Conservation (phyloP, 306 rosid genomes). For the Carpinus fangiana region DNA sequence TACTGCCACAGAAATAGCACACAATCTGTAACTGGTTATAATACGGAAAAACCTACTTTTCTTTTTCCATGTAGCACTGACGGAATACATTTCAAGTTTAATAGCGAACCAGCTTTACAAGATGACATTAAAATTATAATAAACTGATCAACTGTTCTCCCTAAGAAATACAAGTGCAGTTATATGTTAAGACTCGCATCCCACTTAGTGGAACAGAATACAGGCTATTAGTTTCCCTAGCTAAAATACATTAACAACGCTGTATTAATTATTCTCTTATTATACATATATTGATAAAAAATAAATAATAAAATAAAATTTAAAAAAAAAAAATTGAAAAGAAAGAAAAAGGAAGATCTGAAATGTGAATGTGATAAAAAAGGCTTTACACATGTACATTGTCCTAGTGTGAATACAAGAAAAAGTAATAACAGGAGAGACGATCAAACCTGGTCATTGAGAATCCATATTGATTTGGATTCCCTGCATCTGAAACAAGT, state of each 20-base stretch:
- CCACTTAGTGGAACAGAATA: neutral
- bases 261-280: neutral
- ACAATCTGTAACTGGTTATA: conserved; percentile 27
- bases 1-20: conserved; percentile 39
- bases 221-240: conserved; percentile 1
- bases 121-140: conserved; percentile 7
- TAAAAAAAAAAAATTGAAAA: too few relatives aligned
- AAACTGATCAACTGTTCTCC: conserved; percentile 12
- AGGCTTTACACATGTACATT: conserved; percentile 9
- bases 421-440: conserved; percentile 13
- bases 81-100: conserved; percentile 11
- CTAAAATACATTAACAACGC: neutral
- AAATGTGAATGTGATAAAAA: conserved; percentile 22
- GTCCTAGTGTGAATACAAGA: conserved; percentile 18
- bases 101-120: conserved; percentile 7
- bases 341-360: neutral
- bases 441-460: conserved; percentile 50
- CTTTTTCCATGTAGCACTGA: neutral
- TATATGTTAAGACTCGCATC: conserved; percentile 1
- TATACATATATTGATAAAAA: conserved; percentile 16
- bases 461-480: conserved; percentile 40
- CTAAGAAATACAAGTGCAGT: neutral
- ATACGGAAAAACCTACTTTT: neutral
- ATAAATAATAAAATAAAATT: neutral
- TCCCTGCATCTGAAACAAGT: conserved; percentile 42